Base-by-base conservation (phyloP, 2,329 filamentous ascomycete genomes). In the Lizonia empirigonia region DNA sequence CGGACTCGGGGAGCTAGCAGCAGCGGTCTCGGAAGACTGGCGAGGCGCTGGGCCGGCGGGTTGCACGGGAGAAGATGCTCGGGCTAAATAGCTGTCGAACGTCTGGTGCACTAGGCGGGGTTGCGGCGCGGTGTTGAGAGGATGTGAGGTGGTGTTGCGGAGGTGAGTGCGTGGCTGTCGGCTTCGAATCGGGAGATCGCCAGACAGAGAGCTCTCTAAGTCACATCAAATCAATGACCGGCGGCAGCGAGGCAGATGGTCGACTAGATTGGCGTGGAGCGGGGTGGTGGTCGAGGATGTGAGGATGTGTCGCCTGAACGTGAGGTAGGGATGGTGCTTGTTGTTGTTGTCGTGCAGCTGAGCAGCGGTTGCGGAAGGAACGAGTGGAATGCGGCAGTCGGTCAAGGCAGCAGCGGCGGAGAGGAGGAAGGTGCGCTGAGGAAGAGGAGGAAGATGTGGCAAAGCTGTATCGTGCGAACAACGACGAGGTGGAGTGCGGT, bases 181-280 rank as follows among this genome's bases (percentile, higher is more conserved):
- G 58, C 49, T 23, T 39, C 54, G 48, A 60, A 49, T 65, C 56
- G 57, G 58, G 45, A 22, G 56, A 58, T 63, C 46, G 62, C 63
- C 67, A 62, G 49, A 60, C 61, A 69, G 60, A 58, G 35, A 50
- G 53, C 52, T 59, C 57, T 60, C 56, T 57, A 45, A 38, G 56
- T 67, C 59, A 67, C 65, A 70, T 73, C 71, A 71, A 71, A 66
- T 64, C 63, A 64, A 59, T 42, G 54, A 52, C 60, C 55, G 49
- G 60, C 53, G 58, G 34, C 48, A 49, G 52, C 29, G 42, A 46
- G 39, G 55, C 55, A 63, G 68, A 68, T 68, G 64, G 64, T 58
- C 55, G 65, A 63, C 65, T 65, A 64, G 60, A 68, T 66, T 57
- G 54, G 59, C 50, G 53, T 54, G 57, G 57, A 53, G 4, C 15